Evolutionary conservation across 441 rosid genomes (phyloP), one percentile per base, ranked within the genome.

Genomic region (Omphalea diandra): DNA sequence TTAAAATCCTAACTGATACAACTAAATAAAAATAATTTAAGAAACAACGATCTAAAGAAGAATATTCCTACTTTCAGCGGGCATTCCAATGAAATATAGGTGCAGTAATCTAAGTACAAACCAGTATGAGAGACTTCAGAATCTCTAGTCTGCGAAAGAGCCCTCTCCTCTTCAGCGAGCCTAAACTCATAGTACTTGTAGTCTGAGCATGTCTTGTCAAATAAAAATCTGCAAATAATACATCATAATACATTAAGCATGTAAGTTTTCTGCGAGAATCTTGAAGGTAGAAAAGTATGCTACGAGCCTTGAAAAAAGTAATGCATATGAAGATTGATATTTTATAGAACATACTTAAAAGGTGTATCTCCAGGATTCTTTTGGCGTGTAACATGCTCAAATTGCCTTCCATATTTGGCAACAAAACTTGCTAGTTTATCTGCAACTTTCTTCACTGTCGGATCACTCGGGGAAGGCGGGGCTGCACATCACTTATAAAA

Each of bases 401-500:
- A 87, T 72, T 92, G 91, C 88, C 97, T 85, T 79, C 98, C 98
- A 87, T 88, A 73, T 80, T 95, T 95, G 68, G 99, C 97, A 85
- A 93, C 99, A 77, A 95, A 95, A 81, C 88, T 93, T 80, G 98
- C 99, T 69, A 95, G 83, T 79, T 86, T 95, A 84, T 95, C 98
- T 20, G 98, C 96, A 76, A 89, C 92, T 65, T 86, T 89, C 99
- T 95, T 95, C 94, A 95, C 99, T 69, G 87, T 82, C 67, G 89
- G 90, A 82, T 93, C 95, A 69, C 84, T 87, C 57, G 99, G 98
- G 72, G 87, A 71, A 78, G 84, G 75, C 75, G 97, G 95, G 79
- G 89, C 96, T 93, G 98, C 99, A 95, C 81, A 87, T 95, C 94
- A 95, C 99, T 93, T 88, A 95, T 71, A 95, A 92, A 95, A 95